A percentile compares a stretch with the other conserved stretches of the same genome.
Conservation (phyloP, 1,284 basidiomycete genomes). For the Tilletiaria anomala region DNA sequence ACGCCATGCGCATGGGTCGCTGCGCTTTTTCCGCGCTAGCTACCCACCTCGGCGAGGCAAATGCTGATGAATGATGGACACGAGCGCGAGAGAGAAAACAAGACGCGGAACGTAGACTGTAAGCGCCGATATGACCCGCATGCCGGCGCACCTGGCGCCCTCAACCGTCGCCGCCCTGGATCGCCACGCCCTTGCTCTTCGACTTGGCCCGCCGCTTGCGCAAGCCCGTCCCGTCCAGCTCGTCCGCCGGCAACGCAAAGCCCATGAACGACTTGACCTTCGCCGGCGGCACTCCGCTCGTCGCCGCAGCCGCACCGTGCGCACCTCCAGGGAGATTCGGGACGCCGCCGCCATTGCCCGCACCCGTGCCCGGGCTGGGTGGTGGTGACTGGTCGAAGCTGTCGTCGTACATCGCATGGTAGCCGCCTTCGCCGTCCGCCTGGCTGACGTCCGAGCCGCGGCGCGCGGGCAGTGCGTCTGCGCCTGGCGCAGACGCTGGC, state of each 20-base stretch:
- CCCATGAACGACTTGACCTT: conserved; percentile 26
- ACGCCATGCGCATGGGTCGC: too few species aligned
- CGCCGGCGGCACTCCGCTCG: conserved; percentile 6
- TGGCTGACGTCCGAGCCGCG: too few species aligned
- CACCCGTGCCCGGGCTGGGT: conserved; percentile 9
- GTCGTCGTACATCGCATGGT: conserved; percentile 4
- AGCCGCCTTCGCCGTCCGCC: neutral
- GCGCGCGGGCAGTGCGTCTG: too few species aligned
- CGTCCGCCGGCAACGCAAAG: conserved; percentile 27
- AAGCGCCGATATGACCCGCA: too few species aligned
- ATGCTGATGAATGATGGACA: too few species aligned
- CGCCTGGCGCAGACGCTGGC: too few species aligned
- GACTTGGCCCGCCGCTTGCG: conserved; percentile 1
- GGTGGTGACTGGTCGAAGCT: conserved; percentile 16
- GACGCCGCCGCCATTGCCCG: conserved; percentile 8
- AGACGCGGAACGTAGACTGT: too few species aligned
- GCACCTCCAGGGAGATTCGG: too few species aligned
- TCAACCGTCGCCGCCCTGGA: neutral
- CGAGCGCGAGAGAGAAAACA: too few species aligned
- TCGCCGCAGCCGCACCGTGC: conserved; percentile 1
- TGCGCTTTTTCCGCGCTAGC: too few species aligned
- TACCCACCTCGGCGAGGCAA: too few species aligned
- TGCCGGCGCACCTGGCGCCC: too few species aligned
- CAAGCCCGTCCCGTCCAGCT: conserved; percentile 10
- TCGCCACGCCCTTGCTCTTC: neutral